Conservation (phyloP, 2,329 filamentous ascomycete genomes). For the Cryphonectria parasitica region DNA sequence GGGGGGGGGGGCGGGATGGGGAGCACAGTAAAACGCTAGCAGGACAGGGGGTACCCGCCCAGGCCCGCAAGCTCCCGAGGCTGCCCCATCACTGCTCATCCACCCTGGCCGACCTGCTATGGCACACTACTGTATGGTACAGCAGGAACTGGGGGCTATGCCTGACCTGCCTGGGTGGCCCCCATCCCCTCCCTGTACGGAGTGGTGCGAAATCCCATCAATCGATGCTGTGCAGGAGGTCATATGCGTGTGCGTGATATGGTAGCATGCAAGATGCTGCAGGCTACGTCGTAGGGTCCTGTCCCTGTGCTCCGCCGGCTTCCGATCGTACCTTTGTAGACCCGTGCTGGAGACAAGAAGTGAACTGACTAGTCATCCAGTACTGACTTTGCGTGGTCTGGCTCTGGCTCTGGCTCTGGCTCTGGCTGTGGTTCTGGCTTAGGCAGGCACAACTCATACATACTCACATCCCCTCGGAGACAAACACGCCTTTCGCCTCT, state of each 20-base stretch:
- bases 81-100: neutral
- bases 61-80: constrained; percentile 2
- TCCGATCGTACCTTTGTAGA: constrained; percentile 6
- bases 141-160: neutral
- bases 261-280: neutral
- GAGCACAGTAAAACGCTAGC: neutral
- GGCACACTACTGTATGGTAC: too few species aligned
- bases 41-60: neutral
- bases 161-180: neutral
- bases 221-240: constrained; percentile 3
- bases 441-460: too few species aligned
- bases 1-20: too few species aligned
- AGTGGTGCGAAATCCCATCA: neutral
- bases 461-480: neutral
- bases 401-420: constrained; percentile 10
- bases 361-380: neutral
- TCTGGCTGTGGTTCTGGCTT: neutral
- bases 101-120: too few species aligned
- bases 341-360: neutral
- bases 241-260: neutral
- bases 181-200: neutral
- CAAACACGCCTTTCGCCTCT: constrained; percentile 1
- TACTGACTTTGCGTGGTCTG: neutral
- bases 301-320: neutral
- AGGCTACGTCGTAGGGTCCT: neutral